phyloP scores from a whole-genome alignment of 257 asterid species.

The Plantago elongata region DNA sequence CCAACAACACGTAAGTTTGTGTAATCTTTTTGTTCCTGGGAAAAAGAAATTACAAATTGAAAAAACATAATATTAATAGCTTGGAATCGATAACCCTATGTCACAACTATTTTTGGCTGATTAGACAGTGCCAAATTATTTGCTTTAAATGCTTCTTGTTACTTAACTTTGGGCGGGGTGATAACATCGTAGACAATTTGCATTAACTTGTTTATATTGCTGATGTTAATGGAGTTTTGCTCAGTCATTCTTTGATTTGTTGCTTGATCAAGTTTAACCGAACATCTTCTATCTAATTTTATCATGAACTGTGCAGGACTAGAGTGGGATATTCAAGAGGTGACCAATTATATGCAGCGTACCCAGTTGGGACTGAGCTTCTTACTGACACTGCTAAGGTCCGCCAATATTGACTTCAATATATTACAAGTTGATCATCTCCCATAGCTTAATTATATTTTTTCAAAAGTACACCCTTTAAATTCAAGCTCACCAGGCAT shows the following conservation, averaged over 20 bases:
- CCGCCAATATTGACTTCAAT: slow-evolving; percentile 6
- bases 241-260: slow-evolving; percentile 2
- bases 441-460: background rate
- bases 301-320: slow-evolving; percentile 47
- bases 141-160: too few species aligned
- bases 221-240: slow-evolving; percentile 5
- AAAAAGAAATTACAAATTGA: background rate
- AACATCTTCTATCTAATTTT: slow-evolving; percentile 6
- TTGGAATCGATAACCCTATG: background rate
- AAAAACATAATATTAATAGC: background rate
- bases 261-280: background rate
- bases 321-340: slow-evolving; percentile 91
- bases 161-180: too few species aligned
- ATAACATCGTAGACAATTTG: too few species aligned
- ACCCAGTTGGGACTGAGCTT: slow-evolving; percentile 95
- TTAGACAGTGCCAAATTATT: background rate
- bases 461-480: too few species aligned
- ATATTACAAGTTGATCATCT: background rate
- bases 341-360: slow-evolving; percentile 92
- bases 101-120: background rate
- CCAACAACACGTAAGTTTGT: slow-evolving; percentile 74
- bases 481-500: too few species aligned
- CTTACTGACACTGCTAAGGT: slow-evolving; percentile 83
- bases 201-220: too few species aligned
- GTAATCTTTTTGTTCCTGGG: background rate